phyloP scores from a whole-genome alignment of 495 filamentous ascomycete genomes.

The Peziza echinospora region DNA sequence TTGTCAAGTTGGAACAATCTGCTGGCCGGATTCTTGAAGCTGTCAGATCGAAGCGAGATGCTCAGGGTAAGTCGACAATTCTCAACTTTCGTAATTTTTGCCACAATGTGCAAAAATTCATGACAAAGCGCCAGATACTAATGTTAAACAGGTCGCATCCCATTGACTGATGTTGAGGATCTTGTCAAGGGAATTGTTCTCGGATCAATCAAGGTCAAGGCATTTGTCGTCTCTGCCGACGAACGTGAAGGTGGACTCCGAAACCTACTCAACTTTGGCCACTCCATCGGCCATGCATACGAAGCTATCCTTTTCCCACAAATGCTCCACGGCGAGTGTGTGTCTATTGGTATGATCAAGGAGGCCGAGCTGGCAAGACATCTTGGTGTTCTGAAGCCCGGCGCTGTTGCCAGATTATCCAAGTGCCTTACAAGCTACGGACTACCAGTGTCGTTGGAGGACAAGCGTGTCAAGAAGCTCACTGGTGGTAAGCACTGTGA shows the following conservation, averaged over 20 bases:
- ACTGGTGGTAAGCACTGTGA: slow-evolving; percentile 77
- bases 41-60: slow-evolving; percentile 34
- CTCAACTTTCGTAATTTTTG: background rate
- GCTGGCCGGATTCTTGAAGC: slow-evolving; percentile 52
- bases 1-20: slow-evolving; percentile 62
- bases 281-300: slow-evolving; percentile 92
- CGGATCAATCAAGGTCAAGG: slow-evolving; percentile 76
- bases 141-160: slow-evolving; percentile 23
- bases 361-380: slow-evolving; percentile 85
- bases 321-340: slow-evolving; percentile 83
- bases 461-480: slow-evolving; percentile 62
- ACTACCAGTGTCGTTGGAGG: slow-evolving; percentile 65
- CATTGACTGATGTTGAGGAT: slow-evolving; percentile 45
- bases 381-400: slow-evolving; percentile 65
- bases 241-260: slow-evolving; percentile 86
- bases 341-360: slow-evolving; percentile 95
- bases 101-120: background rate
- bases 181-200: slow-evolving; percentile 72
- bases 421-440: slow-evolving; percentile 91
- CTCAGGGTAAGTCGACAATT: slow-evolving; percentile 8
- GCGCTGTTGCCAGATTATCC: slow-evolving; percentile 67
- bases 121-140: too few species aligned
- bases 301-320: slow-evolving; percentile 92
- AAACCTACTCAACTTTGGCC: slow-evolving; percentile 91
- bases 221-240: slow-evolving; percentile 76